These are phyloP conservation scores for Ophiocordyceps sinensis DNA, from an alignment of 2,329 filamentous ascomycete genomes.

Conservation along the genomic window DNA sequence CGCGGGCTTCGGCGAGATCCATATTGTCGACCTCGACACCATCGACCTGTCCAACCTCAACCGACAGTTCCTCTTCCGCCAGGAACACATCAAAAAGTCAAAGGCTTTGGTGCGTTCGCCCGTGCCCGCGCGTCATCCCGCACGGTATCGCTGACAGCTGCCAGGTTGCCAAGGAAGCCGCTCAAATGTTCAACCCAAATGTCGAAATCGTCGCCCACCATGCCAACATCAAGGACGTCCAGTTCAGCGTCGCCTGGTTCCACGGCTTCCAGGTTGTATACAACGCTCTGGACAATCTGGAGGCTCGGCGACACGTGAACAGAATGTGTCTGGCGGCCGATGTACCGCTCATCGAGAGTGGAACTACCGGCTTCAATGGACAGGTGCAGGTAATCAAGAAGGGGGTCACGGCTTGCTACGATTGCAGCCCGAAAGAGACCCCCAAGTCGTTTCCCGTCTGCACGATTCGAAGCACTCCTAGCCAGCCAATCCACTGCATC, in stretches of 20 bases:
- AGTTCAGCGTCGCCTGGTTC: constrained; percentile 86
- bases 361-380: constrained; percentile 93
- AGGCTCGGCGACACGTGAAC: constrained; percentile 88
- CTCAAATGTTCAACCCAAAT: constrained; percentile 76
- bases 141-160: constrained; percentile 6
- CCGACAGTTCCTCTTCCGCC: constrained; percentile 89
- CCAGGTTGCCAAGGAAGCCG: constrained; percentile 84
- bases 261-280: constrained; percentile 72
- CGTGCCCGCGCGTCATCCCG: not conserved
- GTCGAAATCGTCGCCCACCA: constrained; percentile 80
- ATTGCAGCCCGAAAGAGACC: constrained; percentile 78
- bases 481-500: constrained; percentile 94
- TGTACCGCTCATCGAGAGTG: constrained; percentile 86
- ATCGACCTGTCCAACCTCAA: constrained; percentile 98
- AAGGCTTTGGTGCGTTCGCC: constrained; percentile 66
- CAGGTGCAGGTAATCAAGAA: constrained; percentile 96
- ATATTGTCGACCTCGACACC: constrained; percentile 93
- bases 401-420: constrained; percentile 86
- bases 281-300: constrained; percentile 92
- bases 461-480: constrained; percentile 91
- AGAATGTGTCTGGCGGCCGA: constrained; percentile 90
- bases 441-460: constrained; percentile 93
- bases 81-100: constrained; percentile 95
- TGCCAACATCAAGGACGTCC: constrained; percentile 82
- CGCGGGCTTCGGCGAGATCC: constrained; percentile 80